These are phyloP conservation scores for Phialophora expanda DNA, from an alignment of 2,329 filamentous ascomycete species.

Conservation along the genomic window DNA sequence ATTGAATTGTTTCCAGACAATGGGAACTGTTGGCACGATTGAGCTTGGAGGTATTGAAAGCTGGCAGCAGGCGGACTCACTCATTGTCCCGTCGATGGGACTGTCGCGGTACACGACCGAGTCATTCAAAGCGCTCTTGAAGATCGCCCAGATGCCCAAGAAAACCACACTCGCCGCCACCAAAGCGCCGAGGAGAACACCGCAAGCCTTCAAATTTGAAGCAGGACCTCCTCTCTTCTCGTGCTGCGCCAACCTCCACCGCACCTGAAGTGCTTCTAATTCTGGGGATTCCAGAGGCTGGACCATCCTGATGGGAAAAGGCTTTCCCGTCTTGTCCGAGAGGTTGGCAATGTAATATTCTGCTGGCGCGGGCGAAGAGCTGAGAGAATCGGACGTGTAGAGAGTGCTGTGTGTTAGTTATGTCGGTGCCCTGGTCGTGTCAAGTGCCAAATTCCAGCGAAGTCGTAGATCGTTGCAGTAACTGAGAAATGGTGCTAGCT, in stretches of 20 bases:
- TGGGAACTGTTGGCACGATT: slow-evolving; percentile 3
- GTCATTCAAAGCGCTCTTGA: neutral
- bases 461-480: neutral
- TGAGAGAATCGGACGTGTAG: neutral
- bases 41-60: neutral
- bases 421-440: neutral
- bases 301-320: neutral
- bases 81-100: slow-evolving; percentile 1
- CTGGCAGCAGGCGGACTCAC: neutral
- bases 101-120: neutral
- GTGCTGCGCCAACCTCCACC: neutral
- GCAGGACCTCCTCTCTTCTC: neutral
- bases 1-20: slow-evolving; percentile 6
- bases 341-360: neutral
- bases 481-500: neutral
- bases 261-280: slow-evolving; percentile 4
- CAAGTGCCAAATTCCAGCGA: neutral
- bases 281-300: neutral
- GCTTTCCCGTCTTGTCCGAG: neutral
- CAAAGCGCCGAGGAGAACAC: neutral
- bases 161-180: slow-evolving; percentile 2
- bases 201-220: neutral
- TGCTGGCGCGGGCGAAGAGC: neutral
- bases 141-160: neutral
- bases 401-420: neutral